phyloP scores from a whole-genome alignment of 208 protist genomes.

The Borovskyia barvae region DNA sequence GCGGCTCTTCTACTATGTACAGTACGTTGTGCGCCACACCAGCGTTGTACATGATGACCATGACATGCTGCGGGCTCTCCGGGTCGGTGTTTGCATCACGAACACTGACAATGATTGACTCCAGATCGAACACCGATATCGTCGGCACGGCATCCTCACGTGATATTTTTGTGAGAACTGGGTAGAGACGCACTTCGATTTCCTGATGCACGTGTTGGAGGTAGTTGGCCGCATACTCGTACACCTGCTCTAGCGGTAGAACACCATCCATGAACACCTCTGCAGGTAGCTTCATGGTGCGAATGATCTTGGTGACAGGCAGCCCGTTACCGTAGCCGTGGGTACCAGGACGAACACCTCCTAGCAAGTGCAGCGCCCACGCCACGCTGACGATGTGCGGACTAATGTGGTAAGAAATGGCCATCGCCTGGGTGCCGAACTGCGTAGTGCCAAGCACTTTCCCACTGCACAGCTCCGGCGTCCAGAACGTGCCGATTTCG shows the following conservation, averaged over 20 bases:
- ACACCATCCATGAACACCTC: conserved; percentile 76
- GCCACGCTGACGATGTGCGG: conserved; percentile 85
- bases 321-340: conserved; percentile 84
- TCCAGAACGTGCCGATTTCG: conserved; percentile 75
- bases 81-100: conserved; percentile 71
- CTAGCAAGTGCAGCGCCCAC: conserved; percentile 87
- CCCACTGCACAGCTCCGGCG: conserved; percentile 80
- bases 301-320: conserved; percentile 81
- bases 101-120: conserved; percentile 80
- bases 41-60: conserved; percentile 90
- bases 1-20: conserved; percentile 63
- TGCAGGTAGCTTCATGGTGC: conserved; percentile 63
- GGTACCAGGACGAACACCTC: conserved; percentile 52
- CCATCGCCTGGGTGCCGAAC: conserved; percentile 68
- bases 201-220: conserved; percentile 36
- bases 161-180: conserved; percentile 83
- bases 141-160: conserved; percentile 87
- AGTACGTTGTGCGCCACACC: conserved; percentile 88
- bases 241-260: conserved; percentile 81
- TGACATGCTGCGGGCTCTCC: conserved; percentile 71
- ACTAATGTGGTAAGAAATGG: conserved; percentile 74
- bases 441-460: conserved; percentile 79
- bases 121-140: conserved; percentile 86
- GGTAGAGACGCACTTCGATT: conserved; percentile 64
- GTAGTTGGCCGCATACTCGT: conserved; percentile 77